These are phyloP conservation scores for Hymenoscyphus fructigenus DNA, from an alignment of 2,329 filamentous ascomycete species.

Conservation along the genomic window DNA sequence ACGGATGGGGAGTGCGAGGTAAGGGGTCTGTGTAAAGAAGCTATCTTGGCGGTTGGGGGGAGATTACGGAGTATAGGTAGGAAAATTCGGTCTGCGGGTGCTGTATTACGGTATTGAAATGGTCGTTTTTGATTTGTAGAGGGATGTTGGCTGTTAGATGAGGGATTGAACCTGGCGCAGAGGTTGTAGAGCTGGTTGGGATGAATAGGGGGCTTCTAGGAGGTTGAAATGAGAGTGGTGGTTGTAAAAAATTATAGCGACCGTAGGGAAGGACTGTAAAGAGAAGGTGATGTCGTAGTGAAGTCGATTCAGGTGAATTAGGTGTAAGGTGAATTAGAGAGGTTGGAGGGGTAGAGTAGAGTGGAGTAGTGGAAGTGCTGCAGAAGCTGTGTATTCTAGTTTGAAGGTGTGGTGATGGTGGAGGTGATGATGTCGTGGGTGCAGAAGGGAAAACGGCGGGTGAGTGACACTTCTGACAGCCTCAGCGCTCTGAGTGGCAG, in stretches of 20 bases:
- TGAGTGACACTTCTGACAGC: no score
- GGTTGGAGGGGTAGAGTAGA: background rate
- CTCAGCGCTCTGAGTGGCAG: no score
- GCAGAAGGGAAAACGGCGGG: no score
- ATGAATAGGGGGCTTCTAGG: background rate
- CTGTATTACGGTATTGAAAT: background rate
- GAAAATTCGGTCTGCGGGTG: background rate
- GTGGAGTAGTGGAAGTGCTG: conserved; percentile 12
- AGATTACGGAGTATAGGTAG: background rate
- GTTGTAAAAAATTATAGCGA: conserved; percentile 12
- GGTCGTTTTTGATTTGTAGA: background rate
- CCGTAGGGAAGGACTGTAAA: conserved; percentile 1
- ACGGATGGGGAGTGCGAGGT: conserved; percentile 22
- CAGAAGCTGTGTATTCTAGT: conserved; percentile 15
- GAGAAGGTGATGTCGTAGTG: background rate
- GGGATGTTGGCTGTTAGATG: background rate
- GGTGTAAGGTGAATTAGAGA: background rate
- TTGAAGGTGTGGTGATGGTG: background rate
- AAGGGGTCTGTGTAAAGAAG: conserved; percentile 33
- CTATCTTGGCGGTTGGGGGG: conserved; percentile 34
- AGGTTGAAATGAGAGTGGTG: background rate
- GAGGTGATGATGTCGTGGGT: conserved; percentile 4
- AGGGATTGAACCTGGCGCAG: background rate
- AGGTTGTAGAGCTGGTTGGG: background rate
- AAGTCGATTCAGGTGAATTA: background rate